Conservation (phyloP, 2,329 filamentous ascomycete species). For the Aspergillus floridensis region DNA sequence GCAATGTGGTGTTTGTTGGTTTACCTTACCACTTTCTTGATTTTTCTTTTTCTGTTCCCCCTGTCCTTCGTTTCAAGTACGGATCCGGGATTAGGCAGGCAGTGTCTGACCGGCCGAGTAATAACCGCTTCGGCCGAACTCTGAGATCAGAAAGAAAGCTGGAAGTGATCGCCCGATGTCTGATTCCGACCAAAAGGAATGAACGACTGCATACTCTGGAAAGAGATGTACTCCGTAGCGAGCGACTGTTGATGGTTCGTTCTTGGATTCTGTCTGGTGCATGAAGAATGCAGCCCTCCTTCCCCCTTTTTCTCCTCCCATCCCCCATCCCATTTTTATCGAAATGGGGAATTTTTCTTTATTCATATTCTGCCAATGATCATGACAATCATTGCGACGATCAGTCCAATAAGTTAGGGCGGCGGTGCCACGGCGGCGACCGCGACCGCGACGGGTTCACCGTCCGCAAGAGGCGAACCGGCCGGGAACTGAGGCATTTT, state of each 20-base stretch:
- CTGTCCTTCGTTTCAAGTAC: background rate
- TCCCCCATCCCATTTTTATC: too few relatives aligned
- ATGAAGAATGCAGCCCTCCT: background rate
- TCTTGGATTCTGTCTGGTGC: background rate
- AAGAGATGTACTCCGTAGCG: background rate
- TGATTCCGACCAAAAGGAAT: background rate
- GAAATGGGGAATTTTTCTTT: too few relatives aligned
- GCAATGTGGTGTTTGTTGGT: background rate
- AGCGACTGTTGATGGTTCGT: background rate
- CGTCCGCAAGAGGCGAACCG: background rate
- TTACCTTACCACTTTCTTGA: too few relatives aligned
- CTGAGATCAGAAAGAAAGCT: background rate
- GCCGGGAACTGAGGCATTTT: background rate
- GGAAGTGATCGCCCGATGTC: background rate
- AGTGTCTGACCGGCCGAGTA: constrained; percentile 5
- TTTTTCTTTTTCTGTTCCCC: background rate
- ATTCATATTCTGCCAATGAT: too few relatives aligned
- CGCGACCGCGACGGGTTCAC: background rate
- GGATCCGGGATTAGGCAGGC: constrained; percentile 1
- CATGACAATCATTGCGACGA: background rate
- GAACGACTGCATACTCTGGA: background rate
- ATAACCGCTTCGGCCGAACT: constrained; percentile 8
- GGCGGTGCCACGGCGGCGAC: background rate
- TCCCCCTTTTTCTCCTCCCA: too few relatives aligned
- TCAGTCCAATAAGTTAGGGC: background rate